phyloP scores from a whole-genome alignment of 2,329 filamentous ascomycete species.

The Fusarium sp. region DNA sequence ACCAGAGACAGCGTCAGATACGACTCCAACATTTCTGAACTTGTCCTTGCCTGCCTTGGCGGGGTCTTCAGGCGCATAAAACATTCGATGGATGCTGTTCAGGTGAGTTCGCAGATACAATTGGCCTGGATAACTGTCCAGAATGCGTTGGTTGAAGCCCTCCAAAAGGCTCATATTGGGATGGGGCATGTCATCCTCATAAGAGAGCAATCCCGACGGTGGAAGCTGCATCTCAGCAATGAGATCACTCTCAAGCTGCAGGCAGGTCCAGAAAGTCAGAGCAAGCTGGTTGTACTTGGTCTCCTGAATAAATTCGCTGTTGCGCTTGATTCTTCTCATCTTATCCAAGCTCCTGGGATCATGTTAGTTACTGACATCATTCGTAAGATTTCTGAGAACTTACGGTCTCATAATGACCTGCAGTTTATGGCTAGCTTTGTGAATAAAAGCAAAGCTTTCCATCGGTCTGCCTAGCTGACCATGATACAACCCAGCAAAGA shows the following conservation, averaged over 20 bases:
- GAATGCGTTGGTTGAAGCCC: conserved; percentile 60
- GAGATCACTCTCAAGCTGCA: conserved; percentile 95
- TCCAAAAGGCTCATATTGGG: conserved; percentile 66
- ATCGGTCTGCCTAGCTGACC: conserved; percentile 88
- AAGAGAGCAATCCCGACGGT: conserved; percentile 70
- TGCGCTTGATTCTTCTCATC: conserved; percentile 56
- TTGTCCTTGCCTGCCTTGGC: conserved; percentile 52
- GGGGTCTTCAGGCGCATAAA: conserved; percentile 62
- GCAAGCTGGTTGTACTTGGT: conserved; percentile 70
- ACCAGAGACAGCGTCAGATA: conserved; percentile 57
- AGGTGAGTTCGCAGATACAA: conserved; percentile 73
- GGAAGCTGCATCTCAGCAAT: conserved; percentile 82
- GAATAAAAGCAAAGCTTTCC: conserved; percentile 79
- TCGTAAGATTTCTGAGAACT: conserved; percentile 49
- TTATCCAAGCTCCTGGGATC: conserved; percentile 61
- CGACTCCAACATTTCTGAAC: conserved; percentile 60
- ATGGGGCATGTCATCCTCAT: conserved; percentile 74
- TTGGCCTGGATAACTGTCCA: conserved; percentile 72
- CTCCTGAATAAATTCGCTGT: conserved; percentile 56
- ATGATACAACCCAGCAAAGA: conserved; percentile 89
- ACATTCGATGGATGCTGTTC: conserved; percentile 70
- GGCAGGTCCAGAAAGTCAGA: conserved; percentile 90
- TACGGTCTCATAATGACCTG: conserved; percentile 82
- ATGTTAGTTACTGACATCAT: background rate
- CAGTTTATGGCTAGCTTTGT: conserved; percentile 66